phyloP scores from a whole-genome alignment of 1,139 yeast species.

The Geotrichum candidum region DNA sequence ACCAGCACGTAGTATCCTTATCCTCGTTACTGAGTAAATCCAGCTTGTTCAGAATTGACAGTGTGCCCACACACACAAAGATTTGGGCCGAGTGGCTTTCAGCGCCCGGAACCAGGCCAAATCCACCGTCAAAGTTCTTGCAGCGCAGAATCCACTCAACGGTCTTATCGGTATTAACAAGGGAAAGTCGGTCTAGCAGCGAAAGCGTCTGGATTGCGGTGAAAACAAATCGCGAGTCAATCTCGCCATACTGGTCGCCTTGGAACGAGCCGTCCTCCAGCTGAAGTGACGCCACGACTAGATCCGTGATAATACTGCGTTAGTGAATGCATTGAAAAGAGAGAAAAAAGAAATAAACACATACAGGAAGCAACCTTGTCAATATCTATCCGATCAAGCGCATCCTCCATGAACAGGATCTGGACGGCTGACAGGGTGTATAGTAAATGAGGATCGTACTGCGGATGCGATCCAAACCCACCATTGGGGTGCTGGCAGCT shows the following conservation, averaged over 20 bases:
- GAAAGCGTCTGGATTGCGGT: conserved; percentile 71
- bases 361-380: conserved; percentile 39
- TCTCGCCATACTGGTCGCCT: conserved; percentile 89
- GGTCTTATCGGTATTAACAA: conserved; percentile 57
- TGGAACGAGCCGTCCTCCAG: conserved; percentile 70
- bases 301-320: not conserved
- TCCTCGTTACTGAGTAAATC: conserved; percentile 37
- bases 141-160: conserved; percentile 61
- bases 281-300: conserved; percentile 52
- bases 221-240: conserved; percentile 85
- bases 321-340: conserved; percentile 21
- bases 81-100: conserved; percentile 92
- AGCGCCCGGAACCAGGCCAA: conserved; percentile 89
- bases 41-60: conserved; percentile 62
- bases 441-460: conserved; percentile 84
- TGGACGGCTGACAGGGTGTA: conserved; percentile 86
- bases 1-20: conserved; percentile 51
- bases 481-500: conserved; percentile 53
- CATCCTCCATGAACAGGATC: conserved; percentile 60
- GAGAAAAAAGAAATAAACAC: conserved; percentile 9
- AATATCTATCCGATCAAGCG: conserved; percentile 42
- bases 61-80: conserved; percentile 76
- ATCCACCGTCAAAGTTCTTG: conserved; percentile 92
- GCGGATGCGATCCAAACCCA: conserved; percentile 86
- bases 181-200: conserved; percentile 58